A percentile compares a stretch with the other conserved stretches of the same genome.
These are phyloP conservation scores for Leccinum boreale DNA, from an alignment of 768 basidiomycete species.

Conservation along the genomic window DNA sequence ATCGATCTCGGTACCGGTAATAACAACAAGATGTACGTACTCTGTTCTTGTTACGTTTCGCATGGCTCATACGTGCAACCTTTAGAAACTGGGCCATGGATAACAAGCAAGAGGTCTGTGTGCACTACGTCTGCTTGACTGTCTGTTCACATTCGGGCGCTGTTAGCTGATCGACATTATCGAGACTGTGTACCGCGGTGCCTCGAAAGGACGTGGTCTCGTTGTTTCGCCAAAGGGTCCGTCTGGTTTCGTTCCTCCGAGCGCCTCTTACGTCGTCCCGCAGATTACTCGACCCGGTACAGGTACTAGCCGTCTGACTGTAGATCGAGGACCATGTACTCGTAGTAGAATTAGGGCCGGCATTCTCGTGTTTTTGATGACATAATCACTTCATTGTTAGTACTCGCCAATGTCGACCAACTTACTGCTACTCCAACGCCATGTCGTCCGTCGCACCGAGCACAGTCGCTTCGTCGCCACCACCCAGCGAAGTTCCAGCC, in stretches of 20 bases:
- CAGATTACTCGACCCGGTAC: conserved; percentile 83
- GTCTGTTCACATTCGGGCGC: background rate
- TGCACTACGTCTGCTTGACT: background rate
- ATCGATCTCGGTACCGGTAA: conserved; percentile 99
- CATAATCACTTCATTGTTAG: conserved; percentile 17
- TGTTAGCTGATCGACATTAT: conserved; percentile 91
- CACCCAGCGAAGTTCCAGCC: conserved; percentile 12
- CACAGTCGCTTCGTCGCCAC: conserved; percentile 28
- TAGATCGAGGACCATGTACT: background rate
- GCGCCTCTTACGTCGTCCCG: background rate
- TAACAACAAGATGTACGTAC: conserved; percentile 94
- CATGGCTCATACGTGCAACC: background rate
- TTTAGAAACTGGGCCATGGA: conserved; percentile 97
- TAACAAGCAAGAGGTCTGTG: conserved; percentile 90
- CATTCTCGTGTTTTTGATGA: conserved; percentile 27
- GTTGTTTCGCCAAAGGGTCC: conserved; percentile 94
- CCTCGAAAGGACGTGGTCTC: conserved; percentile 95
- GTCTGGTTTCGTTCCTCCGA: conserved; percentile 7
- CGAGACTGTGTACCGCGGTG: conserved; percentile 97
- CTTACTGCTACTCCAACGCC: conserved; percentile 8
- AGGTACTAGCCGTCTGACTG: conserved; percentile 45
- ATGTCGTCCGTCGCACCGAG: conserved; percentile 24
- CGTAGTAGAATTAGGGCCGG: conserved; percentile 19
- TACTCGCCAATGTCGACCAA: conserved; percentile 16
- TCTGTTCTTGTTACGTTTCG: background rate